Evolutionary conservation across 2,329 filamentous ascomycete species (phyloP), one percentile per base, ranked within the genome.

Genomic region (Pseudogymnoascus sp.): DNA sequence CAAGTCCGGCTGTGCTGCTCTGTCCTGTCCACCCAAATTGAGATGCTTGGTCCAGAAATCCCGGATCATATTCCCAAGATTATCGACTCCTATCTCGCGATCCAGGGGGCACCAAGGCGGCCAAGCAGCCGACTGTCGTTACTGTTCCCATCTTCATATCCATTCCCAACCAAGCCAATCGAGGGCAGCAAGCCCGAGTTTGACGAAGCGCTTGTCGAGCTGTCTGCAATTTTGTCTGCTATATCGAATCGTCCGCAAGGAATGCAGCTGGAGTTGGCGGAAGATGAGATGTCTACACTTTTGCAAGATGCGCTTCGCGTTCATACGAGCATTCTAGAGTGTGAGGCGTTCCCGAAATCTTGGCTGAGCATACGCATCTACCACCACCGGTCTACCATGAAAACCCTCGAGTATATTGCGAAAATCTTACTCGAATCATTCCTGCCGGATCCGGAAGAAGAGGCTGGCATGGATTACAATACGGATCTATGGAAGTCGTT

Each of bases 361-460:
- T 99, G 95, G 96, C 80, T 99, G 50, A 97, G 93, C 74, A 85
- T 96, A 62, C 89, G 96, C 71, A 95, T 97, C 42, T 95, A 90
- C 75, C 90, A 96, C 71, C 91, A 96, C 77, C 91, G 91, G 72
- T 93, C 92, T 17, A 90, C 90, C 1, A 91, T 97, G 82, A 87
- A 86, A 63, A 91, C 88, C 7, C 78, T 99, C 35, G 89, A 96
- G 71, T 91, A 95, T 69, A 79, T 97, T 7, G 88, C 89, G 7
- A 82, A 85, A 53, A 87, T 96, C 10, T 78, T 99, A 65, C 82
- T 92, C n/a, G 88, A 93, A 38, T 88, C 85, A 0, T 93, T 93
- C 71, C 79, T 99, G 1, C 95, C 96, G 0, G 82, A 93, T 46
- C 91, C 93, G 0, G 95, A 97, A 67, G 91, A 97, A 68, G 91